phyloP scores from a whole-genome alignment of 2,329 filamentous ascomycete genomes.

The Aspergillus clavatus region DNA sequence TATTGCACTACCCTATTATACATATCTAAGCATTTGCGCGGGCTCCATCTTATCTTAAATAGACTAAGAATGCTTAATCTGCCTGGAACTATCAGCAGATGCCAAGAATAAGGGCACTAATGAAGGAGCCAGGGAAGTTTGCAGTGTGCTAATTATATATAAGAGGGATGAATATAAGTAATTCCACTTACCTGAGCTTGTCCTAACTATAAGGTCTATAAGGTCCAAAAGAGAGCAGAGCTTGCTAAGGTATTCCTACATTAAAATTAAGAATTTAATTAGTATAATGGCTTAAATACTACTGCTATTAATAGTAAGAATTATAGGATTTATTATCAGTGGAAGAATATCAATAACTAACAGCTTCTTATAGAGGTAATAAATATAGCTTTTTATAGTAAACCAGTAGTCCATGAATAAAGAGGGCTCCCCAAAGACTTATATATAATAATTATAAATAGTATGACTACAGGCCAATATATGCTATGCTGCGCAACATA shows the following conservation, averaged over 20 bases:
- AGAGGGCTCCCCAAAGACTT: conserved; percentile 13
- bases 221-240: conserved; percentile 8
- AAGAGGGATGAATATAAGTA: background rate
- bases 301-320: conserved; percentile 25
- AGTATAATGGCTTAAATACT: conserved; percentile 20
- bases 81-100: conserved; percentile 6
- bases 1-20: conserved; percentile 8
- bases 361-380: conserved; percentile 11
- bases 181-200: conserved; percentile 12
- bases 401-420: conserved; percentile 14
- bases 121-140: background rate
- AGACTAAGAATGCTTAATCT: conserved; percentile 15
- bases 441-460: conserved; percentile 18
- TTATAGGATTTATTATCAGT: conserved; percentile 19
- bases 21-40: conserved; percentile 9
- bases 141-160: background rate
- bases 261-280: conserved; percentile 12
- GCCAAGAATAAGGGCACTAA: background rate
- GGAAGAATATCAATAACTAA: conserved; percentile 19
- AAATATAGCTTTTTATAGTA: conserved; percentile 13
- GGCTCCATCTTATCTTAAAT: conserved; percentile 12
- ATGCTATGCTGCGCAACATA: conserved; percentile 14
- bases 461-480: conserved; percentile 15
- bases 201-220: conserved; percentile 10
- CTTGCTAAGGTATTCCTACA: conserved; percentile 12